phyloP scores from a whole-genome alignment of 495 filamentous ascomycete genomes.

The Hyaloscypha hepaticicola region DNA sequence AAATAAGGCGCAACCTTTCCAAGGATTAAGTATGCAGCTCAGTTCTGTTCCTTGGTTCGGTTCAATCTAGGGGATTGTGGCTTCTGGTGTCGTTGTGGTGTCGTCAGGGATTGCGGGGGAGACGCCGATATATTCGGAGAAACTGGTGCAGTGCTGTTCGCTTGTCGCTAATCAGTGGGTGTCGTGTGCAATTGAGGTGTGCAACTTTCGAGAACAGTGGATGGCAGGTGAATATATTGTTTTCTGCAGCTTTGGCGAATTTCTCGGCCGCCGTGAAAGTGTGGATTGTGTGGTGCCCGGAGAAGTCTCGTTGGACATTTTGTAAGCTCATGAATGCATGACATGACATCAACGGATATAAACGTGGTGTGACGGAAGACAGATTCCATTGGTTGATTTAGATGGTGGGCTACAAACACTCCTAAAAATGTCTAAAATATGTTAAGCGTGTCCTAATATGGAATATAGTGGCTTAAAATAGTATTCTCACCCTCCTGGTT shows the following conservation, averaged over 20 bases:
- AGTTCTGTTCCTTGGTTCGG: not conserved
- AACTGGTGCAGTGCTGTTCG: not conserved
- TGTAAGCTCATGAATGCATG: conserved; percentile 9
- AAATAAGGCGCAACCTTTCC: not conserved
- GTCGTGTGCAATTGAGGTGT: not conserved
- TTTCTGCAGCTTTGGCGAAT: not conserved
- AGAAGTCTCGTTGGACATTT: conserved; percentile 2
- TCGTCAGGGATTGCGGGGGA: not conserved
- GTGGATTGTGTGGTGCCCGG: conserved; percentile 4
- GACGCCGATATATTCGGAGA: not conserved
- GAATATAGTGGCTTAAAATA: not conserved
- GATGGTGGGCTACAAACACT: too few species aligned
- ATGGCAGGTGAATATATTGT: not conserved
- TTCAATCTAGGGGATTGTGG: not conserved
- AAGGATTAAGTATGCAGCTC: not conserved
- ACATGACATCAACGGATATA: conserved; percentile 5
- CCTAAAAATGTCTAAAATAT: not conserved
- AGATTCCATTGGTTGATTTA: not conserved
- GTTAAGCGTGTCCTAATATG: not conserved
- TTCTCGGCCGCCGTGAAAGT: not conserved
- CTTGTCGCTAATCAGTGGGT: not conserved
- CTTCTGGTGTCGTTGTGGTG: not conserved
- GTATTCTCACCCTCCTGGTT: not conserved
- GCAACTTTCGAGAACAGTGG: not conserved
- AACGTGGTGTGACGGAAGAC: not conserved